These are phyloP conservation scores for Periconia sp. DNA, from an alignment of 2,329 filamentous ascomycete species.

Conservation along the genomic window DNA sequence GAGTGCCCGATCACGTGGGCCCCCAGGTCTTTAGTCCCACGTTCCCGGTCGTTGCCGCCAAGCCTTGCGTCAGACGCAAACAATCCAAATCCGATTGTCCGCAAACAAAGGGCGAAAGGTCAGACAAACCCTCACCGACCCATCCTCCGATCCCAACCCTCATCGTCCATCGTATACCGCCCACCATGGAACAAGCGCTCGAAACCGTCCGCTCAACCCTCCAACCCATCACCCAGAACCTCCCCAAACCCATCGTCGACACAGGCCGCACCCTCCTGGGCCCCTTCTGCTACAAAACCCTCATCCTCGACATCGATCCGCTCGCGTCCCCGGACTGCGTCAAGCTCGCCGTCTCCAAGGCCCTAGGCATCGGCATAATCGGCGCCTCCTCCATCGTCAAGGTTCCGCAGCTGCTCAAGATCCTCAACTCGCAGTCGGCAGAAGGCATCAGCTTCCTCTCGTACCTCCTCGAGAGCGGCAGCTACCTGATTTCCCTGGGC, in stretches of 20 bases:
- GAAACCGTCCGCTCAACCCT: constrained; percentile 51
- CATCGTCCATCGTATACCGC: neutral
- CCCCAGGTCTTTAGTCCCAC: too few species aligned
- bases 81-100: neutral
- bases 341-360: constrained; percentile 90
- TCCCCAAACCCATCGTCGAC: constrained; percentile 45
- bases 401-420: constrained; percentile 94
- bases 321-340: constrained; percentile 77
- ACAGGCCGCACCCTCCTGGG: constrained; percentile 69
- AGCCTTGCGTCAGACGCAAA: constrained; percentile 11
- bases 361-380: constrained; percentile 91
- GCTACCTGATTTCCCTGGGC: constrained; percentile 86
- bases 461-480: constrained; percentile 88
- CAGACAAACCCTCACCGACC: neutral
- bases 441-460: constrained; percentile 86
- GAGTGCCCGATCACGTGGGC: too few species aligned
- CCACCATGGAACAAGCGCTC: constrained; percentile 55
- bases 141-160: neutral
- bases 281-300: constrained; percentile 79
- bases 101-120: neutral
- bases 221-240: constrained; percentile 54
- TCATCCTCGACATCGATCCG: constrained; percentile 82
- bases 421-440: constrained; percentile 79
- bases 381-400: constrained; percentile 90
- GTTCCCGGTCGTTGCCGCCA: constrained; percentile 4